These are phyloP conservation scores for Sanghuangporus sanghuang DNA, from an alignment of 1,284 basidiomycete genomes.

Conservation along the genomic window DNA sequence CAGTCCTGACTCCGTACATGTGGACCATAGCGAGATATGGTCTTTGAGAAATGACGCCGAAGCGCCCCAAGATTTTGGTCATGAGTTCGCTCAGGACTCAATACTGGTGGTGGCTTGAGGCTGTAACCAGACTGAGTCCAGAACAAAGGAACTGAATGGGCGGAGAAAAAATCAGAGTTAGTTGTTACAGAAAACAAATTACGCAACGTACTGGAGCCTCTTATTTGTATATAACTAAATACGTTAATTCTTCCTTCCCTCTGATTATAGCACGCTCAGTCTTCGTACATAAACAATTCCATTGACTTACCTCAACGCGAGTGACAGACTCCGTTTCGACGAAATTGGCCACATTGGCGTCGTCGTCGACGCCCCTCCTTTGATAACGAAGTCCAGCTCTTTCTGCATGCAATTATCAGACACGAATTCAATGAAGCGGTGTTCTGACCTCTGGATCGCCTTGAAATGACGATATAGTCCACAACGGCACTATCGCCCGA, in stretches of 20 bases:
- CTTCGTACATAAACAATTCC: neutral
- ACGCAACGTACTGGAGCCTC: slow-evolving; percentile 74
- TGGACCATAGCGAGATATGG: slow-evolving; percentile 69
- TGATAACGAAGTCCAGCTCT: slow-evolving; percentile 96
- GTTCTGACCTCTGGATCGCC: slow-evolving; percentile 63
- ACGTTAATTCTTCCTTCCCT: slow-evolving; percentile 68
- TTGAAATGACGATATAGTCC: slow-evolving; percentile 73
- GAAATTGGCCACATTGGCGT: slow-evolving; percentile 83
- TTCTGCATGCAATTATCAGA: slow-evolving; percentile 32
- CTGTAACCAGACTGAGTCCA: slow-evolving; percentile 85
- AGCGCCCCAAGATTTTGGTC: slow-evolving; percentile 70
- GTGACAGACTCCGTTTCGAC: slow-evolving; percentile 92
- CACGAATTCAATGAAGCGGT: neutral
- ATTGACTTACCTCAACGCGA: slow-evolving; percentile 55
- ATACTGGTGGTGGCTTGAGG: slow-evolving; percentile 83
- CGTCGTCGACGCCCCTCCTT: slow-evolving; percentile 86
- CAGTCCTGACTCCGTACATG: slow-evolving; percentile 42
- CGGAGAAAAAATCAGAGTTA: slow-evolving; percentile 8
- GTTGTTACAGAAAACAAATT: neutral
- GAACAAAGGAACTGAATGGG: slow-evolving; percentile 71
- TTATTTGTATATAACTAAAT: slow-evolving; percentile 84
- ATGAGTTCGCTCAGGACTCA: slow-evolving; percentile 68
- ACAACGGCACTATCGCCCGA: slow-evolving; percentile 40
- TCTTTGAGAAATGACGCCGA: slow-evolving; percentile 70
- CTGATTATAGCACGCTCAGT: slow-evolving; percentile 32